phyloP scores from a whole-genome alignment of 306 rosid genomes.

The barrel medic (Medicago truncatula) region DNA sequence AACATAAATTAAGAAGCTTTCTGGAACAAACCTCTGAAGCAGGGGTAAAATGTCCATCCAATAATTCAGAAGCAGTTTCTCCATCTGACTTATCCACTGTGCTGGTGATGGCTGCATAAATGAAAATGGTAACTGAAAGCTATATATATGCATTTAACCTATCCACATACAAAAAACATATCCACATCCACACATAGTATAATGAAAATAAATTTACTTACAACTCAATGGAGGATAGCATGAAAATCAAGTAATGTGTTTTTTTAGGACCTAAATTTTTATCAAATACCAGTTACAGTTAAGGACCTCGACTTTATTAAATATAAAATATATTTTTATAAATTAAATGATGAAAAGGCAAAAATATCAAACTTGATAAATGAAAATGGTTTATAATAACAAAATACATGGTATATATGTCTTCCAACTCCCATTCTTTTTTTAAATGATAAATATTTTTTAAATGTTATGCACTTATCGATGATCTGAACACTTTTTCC shows the following conservation, averaged over 20 bases:
- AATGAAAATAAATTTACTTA: slow-evolving; percentile 20
- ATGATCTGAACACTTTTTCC: background rate
- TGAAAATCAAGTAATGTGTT: slow-evolving; percentile 17
- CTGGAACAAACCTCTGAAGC: slow-evolving; percentile 65
- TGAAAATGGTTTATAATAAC: slow-evolving; percentile 10
- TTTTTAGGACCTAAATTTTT: slow-evolving; percentile 19
- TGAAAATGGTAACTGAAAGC: slow-evolving; percentile 22
- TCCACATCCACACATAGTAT: slow-evolving; percentile 9
- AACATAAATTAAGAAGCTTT: slow-evolving; percentile 22
- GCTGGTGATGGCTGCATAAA: slow-evolving; percentile 60
- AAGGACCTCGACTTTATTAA: slow-evolving; percentile 13
- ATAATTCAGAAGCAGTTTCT: slow-evolving; percentile 55
- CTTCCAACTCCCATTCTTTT: background rate
- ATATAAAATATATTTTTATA: background rate
- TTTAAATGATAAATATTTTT: background rate
- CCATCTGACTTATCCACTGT: slow-evolving; percentile 56
- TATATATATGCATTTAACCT: slow-evolving; percentile 33
- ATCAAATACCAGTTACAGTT: slow-evolving; percentile 22
- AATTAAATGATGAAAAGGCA: slow-evolving; percentile 4
- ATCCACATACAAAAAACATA: background rate
- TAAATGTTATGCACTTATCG: background rate
- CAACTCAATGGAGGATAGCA: slow-evolving; percentile 25
- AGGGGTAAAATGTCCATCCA: slow-evolving; percentile 55
- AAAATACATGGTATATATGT: slow-evolving; percentile 21
- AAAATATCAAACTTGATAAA: slow-evolving; percentile 10